Evolutionary conservation across 179 eudicot species (phyloP), one percentile per base, ranked within the genome.

Genomic region (Corrigiola litoralis): DNA sequence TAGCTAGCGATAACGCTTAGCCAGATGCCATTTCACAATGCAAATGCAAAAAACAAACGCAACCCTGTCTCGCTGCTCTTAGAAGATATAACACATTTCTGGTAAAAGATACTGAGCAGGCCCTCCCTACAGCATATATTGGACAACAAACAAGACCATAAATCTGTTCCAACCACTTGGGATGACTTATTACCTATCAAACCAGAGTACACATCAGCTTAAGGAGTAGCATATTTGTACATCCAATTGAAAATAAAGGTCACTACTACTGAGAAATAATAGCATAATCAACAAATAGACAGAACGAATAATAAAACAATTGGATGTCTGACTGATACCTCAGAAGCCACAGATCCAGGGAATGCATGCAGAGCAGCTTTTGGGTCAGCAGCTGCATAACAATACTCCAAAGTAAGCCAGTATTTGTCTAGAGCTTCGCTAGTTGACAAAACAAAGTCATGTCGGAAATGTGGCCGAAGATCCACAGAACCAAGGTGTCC

Each of bases 401-500:
- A 86, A 78, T 85, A 95, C 80, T 95, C 97, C 75, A 95, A 80
- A 23, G 99, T 95, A 53, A 79, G 83, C 97, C 99, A 95, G 78
- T 91, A 95, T 62, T 85, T 94, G 73, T 88, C 94, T 49, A 86
- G 80, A 81, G 95, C 95, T 73, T 80, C 84, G 59, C 73, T 71
- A 65, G 88, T 86, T 62, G 89, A 83, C 72, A 95, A 81, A 67
- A 83, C 72, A 75, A 91, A 95, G 80, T 95, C 97, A 68, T 95
- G 97, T 72, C 97, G 91, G 49, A 81, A 72, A 72, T 84, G 89
- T 66, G 95, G 98, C 29, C 96, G 92, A 63, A 85, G 82, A 81
- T 92, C 98, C 45, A 66, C 70, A 54, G 81, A 76, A 53, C 70
- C 41, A 60, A 73, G 65, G 48, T 77, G 77, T 65, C 76, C 67